Evolutionary conservation across 306 rosid species (phyloP).

Genomic region (Arachis stenosperma): DNA sequence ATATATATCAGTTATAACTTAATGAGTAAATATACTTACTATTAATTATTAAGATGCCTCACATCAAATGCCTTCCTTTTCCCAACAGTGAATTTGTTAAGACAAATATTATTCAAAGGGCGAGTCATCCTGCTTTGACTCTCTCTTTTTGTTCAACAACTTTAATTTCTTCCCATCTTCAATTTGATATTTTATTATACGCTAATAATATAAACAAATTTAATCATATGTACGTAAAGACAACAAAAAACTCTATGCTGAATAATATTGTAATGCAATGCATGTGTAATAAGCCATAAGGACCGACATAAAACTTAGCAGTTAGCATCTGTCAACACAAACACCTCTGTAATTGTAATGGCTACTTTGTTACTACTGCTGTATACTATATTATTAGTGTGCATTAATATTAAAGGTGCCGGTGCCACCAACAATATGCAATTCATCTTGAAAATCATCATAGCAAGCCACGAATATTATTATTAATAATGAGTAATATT

Average conservation of each 20-base stretch:
- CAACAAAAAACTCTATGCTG: too few species aligned
- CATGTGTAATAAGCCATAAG: background rate
- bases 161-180: background rate
- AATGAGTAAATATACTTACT: too few species aligned
- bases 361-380: background rate
- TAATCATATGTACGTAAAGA: background rate
- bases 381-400: too few species aligned
- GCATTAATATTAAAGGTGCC: too few species aligned
- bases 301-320: background rate
- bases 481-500: too few species aligned
- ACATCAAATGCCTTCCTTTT: background rate
- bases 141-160: background rate
- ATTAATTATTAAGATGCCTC: too few species aligned
- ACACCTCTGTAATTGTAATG: background rate
- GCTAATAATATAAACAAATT: background rate
- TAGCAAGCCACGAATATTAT: too few species aligned
- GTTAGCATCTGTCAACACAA: background rate
- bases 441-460: too few species aligned
- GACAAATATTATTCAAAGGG: background rate
- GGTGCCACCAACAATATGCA: too few species aligned
- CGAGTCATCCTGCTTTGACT: background rate
- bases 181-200: background rate
- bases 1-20: background rate
- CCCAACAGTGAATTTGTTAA: background rate
- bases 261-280: background rate